Evolutionary conservation across 768 basidiomycete species (phyloP).

Genomic region (Kondoa subrosea): DNA sequence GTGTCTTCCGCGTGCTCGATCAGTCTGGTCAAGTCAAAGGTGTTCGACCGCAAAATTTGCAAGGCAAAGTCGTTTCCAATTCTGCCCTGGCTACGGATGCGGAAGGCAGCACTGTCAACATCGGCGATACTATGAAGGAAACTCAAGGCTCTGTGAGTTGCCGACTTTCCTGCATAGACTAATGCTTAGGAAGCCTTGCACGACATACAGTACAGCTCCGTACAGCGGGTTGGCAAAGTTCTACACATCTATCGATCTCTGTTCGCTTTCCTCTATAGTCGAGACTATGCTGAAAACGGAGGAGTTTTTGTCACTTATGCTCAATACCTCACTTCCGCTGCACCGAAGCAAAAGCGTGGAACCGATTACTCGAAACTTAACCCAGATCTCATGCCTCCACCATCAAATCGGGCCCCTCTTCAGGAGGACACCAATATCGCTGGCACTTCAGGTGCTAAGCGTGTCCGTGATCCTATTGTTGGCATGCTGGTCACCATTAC

Average conservation of each 20-base stretch:
- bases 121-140: slow-evolving; percentile 86
- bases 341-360: slow-evolving; percentile 55
- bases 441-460: slow-evolving; percentile 8
- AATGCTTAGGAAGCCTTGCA: background rate
- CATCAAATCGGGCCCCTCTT: slow-evolving; percentile 62
- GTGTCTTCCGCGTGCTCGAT: slow-evolving; percentile 87
- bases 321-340: slow-evolving; percentile 61
- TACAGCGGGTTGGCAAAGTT: slow-evolving; percentile 74
- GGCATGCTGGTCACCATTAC: slow-evolving; percentile 61
- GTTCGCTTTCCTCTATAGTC: slow-evolving; percentile 84
- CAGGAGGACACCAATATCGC: slow-evolving; percentile 1
- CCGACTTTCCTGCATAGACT: background rate
- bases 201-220: slow-evolving; percentile 16
- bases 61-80: slow-evolving; percentile 63
- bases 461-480: slow-evolving; percentile 22
- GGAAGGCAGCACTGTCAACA: slow-evolving; percentile 66
- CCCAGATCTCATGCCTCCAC: slow-evolving; percentile 33
- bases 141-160: slow-evolving; percentile 62
- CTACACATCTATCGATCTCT: slow-evolving; percentile 87
- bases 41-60: slow-evolving; percentile 81
- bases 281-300: slow-evolving; percentile 73
- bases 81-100: slow-evolving; percentile 76
- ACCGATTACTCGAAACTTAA: slow-evolving; percentile 65
- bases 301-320: slow-evolving; percentile 88
- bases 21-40: slow-evolving; percentile 78